Conservation (phyloP, 2,329 filamentous ascomycete species). For the Raffaelea arxii region DNA sequence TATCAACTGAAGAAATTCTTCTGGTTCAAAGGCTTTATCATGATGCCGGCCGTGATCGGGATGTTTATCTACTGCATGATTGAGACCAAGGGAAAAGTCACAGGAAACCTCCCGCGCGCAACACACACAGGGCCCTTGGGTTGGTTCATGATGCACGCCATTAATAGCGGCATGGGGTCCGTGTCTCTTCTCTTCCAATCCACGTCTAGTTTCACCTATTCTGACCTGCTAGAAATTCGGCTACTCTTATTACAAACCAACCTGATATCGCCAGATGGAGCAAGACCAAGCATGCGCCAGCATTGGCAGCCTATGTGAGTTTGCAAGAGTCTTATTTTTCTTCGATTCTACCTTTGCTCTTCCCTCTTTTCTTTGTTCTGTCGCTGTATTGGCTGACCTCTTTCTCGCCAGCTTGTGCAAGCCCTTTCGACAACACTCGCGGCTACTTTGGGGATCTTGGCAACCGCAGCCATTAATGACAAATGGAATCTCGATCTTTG, state of each 20-base stretch:
- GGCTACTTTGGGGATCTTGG: no score
- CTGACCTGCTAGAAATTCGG: no score
- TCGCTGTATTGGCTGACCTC: no score
- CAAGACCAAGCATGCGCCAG: no score
- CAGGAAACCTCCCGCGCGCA: constrained; percentile 15
- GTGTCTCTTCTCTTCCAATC: no score
- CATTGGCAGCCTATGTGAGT: no score
- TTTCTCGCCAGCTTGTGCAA: constrained; percentile 30
- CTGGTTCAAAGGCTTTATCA: constrained; percentile 30
- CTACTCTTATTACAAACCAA: constrained; percentile 27
- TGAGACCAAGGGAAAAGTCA: constrained; percentile 24
- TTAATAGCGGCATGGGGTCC: constrained; percentile 29
- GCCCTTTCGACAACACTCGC: constrained; percentile 31
- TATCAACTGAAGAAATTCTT: constrained; percentile 34
- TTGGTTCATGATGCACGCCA: constrained; percentile 25
- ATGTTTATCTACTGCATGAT: constrained; percentile 27
- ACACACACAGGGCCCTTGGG: constrained; percentile 15
- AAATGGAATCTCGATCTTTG: no score
- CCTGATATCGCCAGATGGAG: constrained; percentile 34
- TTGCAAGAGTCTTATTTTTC: neutral
- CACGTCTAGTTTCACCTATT: no score
- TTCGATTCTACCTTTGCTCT: neutral
- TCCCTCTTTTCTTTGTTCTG: neutral
- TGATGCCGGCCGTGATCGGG: constrained; percentile 22
- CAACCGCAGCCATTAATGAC: no score